A percentile compares a stretch with the other conserved stretches of the same genome.
phyloP scores from a whole-genome alignment of 2,329 filamentous ascomycete species.

The Cucurbitaria berberidis region DNA sequence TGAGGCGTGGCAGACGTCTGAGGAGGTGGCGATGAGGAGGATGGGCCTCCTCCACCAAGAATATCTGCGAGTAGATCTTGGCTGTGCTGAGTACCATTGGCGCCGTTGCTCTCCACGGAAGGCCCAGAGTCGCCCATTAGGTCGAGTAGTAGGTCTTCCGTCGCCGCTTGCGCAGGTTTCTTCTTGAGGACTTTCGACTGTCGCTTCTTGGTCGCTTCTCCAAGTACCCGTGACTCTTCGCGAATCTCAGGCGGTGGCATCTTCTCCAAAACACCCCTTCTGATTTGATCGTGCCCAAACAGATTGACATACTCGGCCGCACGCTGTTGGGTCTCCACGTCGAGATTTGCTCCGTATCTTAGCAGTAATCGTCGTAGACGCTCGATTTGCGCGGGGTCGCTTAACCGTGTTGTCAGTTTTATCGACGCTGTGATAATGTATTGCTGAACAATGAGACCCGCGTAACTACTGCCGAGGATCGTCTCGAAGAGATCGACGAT shows the following conservation, averaged over 20 bases:
- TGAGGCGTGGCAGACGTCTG: constrained; percentile 46
- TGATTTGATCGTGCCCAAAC: constrained; percentile 87
- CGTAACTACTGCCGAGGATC: constrained; percentile 94
- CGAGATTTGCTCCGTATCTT: constrained; percentile 81
- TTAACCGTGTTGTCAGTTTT: constrained; percentile 89
- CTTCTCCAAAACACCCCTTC: constrained; percentile 89
- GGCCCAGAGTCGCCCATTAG: constrained; percentile 83
- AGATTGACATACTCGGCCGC: constrained; percentile 94
- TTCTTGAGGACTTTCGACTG: constrained; percentile 67
- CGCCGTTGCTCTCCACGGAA: constrained; percentile 58
- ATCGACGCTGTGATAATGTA: constrained; percentile 95
- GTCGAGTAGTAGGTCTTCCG: constrained; percentile 89
- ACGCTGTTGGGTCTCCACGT: constrained; percentile 94
- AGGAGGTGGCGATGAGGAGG: constrained; percentile 54
- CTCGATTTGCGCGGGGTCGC: constrained; percentile 84
- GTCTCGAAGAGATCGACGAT: constrained; percentile 90
- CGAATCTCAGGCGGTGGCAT: constrained; percentile 98
- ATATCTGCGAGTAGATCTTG: constrained; percentile 92
- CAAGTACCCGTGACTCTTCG: constrained; percentile 89
- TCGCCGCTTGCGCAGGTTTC: constrained; percentile 77
- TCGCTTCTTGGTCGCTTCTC: constrained; percentile 68
- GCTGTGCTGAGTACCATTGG: constrained; percentile 67
- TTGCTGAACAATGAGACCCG: constrained; percentile 87
- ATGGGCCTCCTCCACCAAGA: constrained; percentile 71
- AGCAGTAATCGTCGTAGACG: constrained; percentile 80